A percentile compares a stretch with the other conserved stretches of the same genome.
phyloP scores from a whole-genome alignment of 371 early-diverging fungal species.

The Apophysomyces variabilis region DNA sequence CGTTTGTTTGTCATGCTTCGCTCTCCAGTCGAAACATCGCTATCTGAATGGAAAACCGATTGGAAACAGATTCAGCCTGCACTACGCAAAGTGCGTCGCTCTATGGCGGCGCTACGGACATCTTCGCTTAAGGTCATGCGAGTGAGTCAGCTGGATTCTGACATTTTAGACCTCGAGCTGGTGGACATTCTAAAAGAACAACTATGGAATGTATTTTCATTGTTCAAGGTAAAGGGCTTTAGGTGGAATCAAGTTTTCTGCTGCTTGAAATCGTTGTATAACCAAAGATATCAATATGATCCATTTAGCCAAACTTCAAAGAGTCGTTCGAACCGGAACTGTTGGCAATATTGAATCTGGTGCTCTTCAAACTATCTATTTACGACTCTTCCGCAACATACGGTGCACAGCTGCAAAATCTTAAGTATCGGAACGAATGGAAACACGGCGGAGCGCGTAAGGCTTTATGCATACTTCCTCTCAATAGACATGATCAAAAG shows the following conservation, averaged over 20 bases:
- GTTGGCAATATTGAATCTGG: constrained; percentile 54
- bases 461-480: constrained; percentile 15
- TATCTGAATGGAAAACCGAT: constrained; percentile 57
- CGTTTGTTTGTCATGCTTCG: constrained; percentile 12
- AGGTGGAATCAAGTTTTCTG: too few relatives aligned
- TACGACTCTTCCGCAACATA: constrained; percentile 69
- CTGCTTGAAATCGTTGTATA: too few relatives aligned
- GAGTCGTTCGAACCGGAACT: constrained; percentile 69
- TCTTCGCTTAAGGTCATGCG: constrained; percentile 74
- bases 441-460: constrained; percentile 65
- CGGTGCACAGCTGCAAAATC: constrained; percentile 71
- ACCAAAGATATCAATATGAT: too few relatives aligned
- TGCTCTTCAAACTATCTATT: constrained; percentile 67
- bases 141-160: constrained; percentile 89
- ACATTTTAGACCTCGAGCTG: constrained; percentile 81
- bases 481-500: not conserved
- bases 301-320: constrained; percentile 55
- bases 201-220: constrained; percentile 62
- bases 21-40: constrained; percentile 40
- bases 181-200: constrained; percentile 78
- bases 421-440: constrained; percentile 77
- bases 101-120: constrained; percentile 57
- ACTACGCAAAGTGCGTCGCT: constrained; percentile 54
- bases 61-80: constrained; percentile 64
- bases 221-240: constrained; percentile 58